A percentile compares a stretch with the other conserved stretches of the same genome.
Evolutionary conservation across 2,329 filamentous ascomycete genomes (phyloP).

Genomic region (Epichloe uncinata): DNA sequence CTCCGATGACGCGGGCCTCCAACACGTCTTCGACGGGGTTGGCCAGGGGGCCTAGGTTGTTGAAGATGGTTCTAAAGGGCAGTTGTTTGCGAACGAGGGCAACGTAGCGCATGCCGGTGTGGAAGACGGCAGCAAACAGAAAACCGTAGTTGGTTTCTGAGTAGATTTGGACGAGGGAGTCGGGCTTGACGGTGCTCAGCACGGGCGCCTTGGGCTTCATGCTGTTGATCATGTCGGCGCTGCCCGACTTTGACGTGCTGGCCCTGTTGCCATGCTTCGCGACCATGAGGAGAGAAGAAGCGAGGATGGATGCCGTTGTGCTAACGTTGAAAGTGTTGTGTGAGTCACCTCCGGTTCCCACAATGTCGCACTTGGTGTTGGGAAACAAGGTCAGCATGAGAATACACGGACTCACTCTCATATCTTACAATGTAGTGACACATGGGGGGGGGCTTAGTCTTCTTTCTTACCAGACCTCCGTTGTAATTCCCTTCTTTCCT

Average conservation of each 20-base stretch:
- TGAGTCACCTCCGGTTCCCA: conserved; percentile 89
- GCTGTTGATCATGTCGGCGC: conserved; percentile 75
- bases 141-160: conserved; percentile 80
- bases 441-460: neutral
- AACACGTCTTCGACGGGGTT: conserved; percentile 78
- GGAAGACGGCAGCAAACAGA: conserved; percentile 90
- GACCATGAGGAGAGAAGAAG: conserved; percentile 70
- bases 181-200: conserved; percentile 59
- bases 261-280: conserved; percentile 95
- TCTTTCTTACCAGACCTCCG: conserved; percentile 61
- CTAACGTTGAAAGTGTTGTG: conserved; percentile 98
- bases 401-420: conserved; percentile 4
- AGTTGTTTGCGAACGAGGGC: conserved; percentile 76
- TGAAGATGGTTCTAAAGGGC: conserved; percentile 94
- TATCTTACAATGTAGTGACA: neutral
- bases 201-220: conserved; percentile 60
- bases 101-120: conserved; percentile 85
- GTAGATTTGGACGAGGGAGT: conserved; percentile 62
- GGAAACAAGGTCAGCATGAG: neutral
- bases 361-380: conserved; percentile 63
- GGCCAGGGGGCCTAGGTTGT: conserved; percentile 81
- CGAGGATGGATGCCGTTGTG: conserved; percentile 86
- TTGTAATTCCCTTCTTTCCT: conserved; percentile 59
- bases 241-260: conserved; percentile 89
- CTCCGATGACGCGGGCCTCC: conserved; percentile 86